Evolutionary conservation across 2,329 filamentous ascomycete genomes (phyloP).

Genomic region (Madurella fahalii): DNA sequence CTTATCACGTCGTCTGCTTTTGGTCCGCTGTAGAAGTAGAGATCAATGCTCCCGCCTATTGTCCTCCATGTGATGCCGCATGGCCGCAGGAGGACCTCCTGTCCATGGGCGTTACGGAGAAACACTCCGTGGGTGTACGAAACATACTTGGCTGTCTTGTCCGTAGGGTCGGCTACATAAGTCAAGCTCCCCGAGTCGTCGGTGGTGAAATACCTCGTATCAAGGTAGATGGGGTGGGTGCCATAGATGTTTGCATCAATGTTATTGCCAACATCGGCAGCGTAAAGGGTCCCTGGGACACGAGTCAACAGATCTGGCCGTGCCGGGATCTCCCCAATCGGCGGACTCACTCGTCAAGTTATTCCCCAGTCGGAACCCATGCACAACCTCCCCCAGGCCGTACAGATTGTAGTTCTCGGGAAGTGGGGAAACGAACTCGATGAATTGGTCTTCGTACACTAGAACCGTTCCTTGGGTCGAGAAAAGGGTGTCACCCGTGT

Average conservation of each 20-base stretch:
- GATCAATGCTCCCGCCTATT: constrained; percentile 71
- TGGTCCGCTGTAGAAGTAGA: constrained; percentile 76
- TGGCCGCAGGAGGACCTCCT: constrained; percentile 64
- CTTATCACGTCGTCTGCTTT: constrained; percentile 63
- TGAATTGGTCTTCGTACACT: constrained; percentile 73
- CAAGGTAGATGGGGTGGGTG: constrained; percentile 72
- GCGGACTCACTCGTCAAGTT: constrained; percentile 58
- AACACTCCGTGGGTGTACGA: constrained; percentile 75
- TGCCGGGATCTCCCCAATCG: neutral
- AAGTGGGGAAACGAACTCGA: constrained; percentile 64
- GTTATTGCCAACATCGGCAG: constrained; percentile 63
- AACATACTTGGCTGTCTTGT: constrained; percentile 52
- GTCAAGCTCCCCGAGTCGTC: constrained; percentile 45
- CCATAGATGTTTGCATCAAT: constrained; percentile 70
- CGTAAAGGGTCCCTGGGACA: constrained; percentile 46
- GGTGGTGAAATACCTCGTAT: constrained; percentile 69
- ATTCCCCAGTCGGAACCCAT: constrained; percentile 65
- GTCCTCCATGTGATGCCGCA: constrained; percentile 68
- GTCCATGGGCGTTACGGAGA: constrained; percentile 69
- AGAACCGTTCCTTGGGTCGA: constrained; percentile 60
- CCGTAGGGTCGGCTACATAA: constrained; percentile 52
- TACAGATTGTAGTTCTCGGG: constrained; percentile 73
- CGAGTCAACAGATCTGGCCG: neutral
- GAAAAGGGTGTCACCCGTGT: constrained; percentile 63
- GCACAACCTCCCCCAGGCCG: constrained; percentile 70